Evolutionary conservation across 2,329 filamentous ascomycete species (phyloP), one percentile per base, ranked within the genome.

Genomic region (Blastomyces percursus): DNA sequence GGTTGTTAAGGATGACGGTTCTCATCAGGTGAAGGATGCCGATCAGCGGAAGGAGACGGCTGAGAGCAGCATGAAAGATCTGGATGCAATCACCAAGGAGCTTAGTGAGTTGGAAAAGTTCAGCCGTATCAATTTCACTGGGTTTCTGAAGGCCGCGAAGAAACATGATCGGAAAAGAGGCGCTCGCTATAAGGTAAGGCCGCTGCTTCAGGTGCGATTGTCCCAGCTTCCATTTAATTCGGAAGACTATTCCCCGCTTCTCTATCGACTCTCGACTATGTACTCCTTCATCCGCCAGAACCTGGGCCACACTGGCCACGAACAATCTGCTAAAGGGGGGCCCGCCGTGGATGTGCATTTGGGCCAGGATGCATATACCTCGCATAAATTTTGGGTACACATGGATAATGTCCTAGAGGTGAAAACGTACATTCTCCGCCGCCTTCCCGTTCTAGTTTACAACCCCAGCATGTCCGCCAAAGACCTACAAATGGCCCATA

Each of bases 361-460:
- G 61, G 79, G 80, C 64, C 77, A 76, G 63, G 90, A 92, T 74
- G 82, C 82, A 63, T 96, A 95, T 73, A 90, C 84, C 24, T 91
- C 91, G 3, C 86, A 93, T 77, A 96, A 96, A 76, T 96, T 96
- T 79, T 99, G 94, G 94, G 88, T 99, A 6, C 94, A 99, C 74
- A 84, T 86, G 40, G 94, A 99, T 71, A 97, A 99, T 76, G 81
- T 97, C 35, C 85, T 97, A 68, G 94, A 99, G 78, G 91, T 97
- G 73, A 96, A 97, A 82, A 97, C 94, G 5, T 86, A 91, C 70
- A 95, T 99, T 65, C 84, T 97, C 40, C 90, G 94, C 65, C 90
- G 90, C 63, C 82, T 99, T 27, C 94, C 94, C 0, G 86, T 95
- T 38, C 86, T 99, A 19, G 87, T 99, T 27, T 99, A 96, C 77